Base-by-base conservation (phyloP, 257 asterid genomes). In the Fraxinus americana region DNA sequence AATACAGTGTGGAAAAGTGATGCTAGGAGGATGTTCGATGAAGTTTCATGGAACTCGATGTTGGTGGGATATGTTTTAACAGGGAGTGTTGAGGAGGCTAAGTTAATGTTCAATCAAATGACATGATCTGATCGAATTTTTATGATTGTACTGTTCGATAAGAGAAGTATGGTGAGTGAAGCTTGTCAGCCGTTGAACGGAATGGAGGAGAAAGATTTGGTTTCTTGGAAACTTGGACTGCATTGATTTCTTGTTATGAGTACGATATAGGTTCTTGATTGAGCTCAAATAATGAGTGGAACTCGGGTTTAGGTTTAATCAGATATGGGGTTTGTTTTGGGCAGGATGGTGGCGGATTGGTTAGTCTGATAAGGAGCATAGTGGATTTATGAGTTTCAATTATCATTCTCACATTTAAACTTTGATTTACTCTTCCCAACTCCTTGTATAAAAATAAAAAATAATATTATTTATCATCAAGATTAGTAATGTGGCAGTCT, bases 31-130 rank as follows among this genome's bases (percentile, higher is more conserved):
- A 75, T 94, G 91, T 94, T 94, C 75, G 98, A 91, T 83, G 92
- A 76, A 88, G 91, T 94, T 79, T 92, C 97, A 0, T 92, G 96
- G 97, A 94, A 91, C 63, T 86, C 98, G 4, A 85, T 94, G 77
- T 79, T 94, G 92, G 97, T 94, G 72, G 97, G 89, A 61, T 92
- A 92, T 87, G 97, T 89, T 67, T 83, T 69, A 66, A 78, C 19
- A 32, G 96, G 96, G 14, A 69, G 75, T 63, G 84, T 89, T 12
- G 92, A 88, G 70, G 93, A 89, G 76, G 97, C 98, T 10, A 88
- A 67, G 80, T 1, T 79, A 41, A 71, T 92, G 35, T 92, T 86
- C 71, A 70, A 77, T 48, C 79, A 57, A 71, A 89, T 94, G 97
- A 97, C 97, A 39, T 86, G 6, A 88, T 91, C 23, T 93, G 96